Evolutionary conservation across 345 rosid genomes (phyloP).

Genomic region (Sisymbrium altissimum): DNA sequence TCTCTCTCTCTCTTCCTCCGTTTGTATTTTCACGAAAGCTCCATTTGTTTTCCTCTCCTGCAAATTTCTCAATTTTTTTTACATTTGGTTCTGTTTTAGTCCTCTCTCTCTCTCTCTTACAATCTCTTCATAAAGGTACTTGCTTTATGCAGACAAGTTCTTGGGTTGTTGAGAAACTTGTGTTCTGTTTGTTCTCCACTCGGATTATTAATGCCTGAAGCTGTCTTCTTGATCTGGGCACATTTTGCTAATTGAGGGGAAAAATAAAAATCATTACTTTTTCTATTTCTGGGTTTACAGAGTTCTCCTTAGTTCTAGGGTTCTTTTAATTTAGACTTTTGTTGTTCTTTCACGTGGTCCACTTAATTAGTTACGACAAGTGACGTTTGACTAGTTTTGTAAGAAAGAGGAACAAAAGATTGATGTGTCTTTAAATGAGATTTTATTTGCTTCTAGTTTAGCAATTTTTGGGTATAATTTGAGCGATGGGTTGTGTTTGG

Average conservation of each 20-base stretch:
- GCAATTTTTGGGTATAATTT: constrained; percentile 16
- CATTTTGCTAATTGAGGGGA: constrained; percentile 14
- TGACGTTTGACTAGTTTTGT: neutral
- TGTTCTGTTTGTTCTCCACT: constrained; percentile 1
- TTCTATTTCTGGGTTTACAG: constrained; percentile 12
- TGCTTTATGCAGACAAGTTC: constrained; percentile 23
- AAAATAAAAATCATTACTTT: neutral
- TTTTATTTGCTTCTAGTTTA: constrained; percentile 40
- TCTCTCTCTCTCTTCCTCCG: too few species aligned
- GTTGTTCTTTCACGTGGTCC: constrained; percentile 1
- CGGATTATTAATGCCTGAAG: constrained; percentile 2
- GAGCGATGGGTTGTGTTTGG: constrained; percentile 78
- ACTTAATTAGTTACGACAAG: constrained; percentile 5
- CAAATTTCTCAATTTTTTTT: constrained; percentile 15
- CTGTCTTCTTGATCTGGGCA: constrained; percentile 26
- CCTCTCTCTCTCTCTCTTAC: neutral
- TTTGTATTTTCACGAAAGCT: neutral
- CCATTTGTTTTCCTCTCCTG: neutral
- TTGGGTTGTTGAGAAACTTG: constrained; percentile 12
- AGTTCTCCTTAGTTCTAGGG: constrained; percentile 25
- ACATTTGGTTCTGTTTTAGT: constrained; percentile 17
- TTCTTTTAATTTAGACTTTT: constrained; percentile 19
- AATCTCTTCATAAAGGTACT: constrained; percentile 27
- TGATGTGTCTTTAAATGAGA: constrained; percentile 21
- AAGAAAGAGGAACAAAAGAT: constrained; percentile 1